These are phyloP conservation scores for Metrosideros polymorpha DNA, from an alignment of 441 rosid genomes.

Conservation along the genomic window DNA sequence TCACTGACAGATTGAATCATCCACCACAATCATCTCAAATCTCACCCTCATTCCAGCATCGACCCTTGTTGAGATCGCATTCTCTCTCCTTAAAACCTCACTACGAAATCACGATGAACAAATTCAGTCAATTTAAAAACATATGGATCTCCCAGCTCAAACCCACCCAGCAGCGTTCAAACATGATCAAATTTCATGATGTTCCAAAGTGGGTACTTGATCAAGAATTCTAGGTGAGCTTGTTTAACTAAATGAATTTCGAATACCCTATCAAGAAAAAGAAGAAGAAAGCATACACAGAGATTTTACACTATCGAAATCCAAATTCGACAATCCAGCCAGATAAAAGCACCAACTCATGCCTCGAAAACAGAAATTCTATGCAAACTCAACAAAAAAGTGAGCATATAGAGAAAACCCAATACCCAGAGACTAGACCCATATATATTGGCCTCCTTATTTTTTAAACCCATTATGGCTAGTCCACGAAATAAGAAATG, in stretches of 20 bases:
- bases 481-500: no score
- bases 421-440: no score
- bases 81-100: neutral
- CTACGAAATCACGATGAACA: neutral
- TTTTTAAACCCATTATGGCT: no score
- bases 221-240: neutral
- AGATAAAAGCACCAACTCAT: no score
- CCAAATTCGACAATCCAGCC: no score
- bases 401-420: no score
- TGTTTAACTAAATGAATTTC: neutral
- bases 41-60: slow-evolving; percentile 24
- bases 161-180: neutral
- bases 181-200: neutral
- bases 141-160: neutral
- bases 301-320: no score
- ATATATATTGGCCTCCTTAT: no score
- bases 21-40: slow-evolving; percentile 8
- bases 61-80: slow-evolving; percentile 9
- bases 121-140: neutral
- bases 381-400: no score
- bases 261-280: neutral
- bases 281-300: no score
- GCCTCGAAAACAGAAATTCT: no score
- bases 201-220: neutral
- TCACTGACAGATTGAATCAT: slow-evolving; percentile 13